Conservation (phyloP, 1,139 yeast genomes). For the Yamadazyma taylorii region DNA sequence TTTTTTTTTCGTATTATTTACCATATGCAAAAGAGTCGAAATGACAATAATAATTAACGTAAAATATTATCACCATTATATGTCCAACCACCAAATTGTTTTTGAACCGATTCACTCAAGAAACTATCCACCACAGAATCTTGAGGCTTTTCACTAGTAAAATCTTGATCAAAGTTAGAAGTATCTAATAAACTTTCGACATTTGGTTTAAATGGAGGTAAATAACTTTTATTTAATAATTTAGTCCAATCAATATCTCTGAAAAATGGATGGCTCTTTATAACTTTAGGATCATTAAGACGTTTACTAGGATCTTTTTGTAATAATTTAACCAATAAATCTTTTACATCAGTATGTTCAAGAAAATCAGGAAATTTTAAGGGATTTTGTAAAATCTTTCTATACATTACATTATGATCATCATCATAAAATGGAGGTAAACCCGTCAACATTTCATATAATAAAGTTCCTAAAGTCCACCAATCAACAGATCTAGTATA, state of each 20-base stretch:
- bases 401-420: constrained; percentile 91
- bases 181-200: constrained; percentile 87
- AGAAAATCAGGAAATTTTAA: constrained; percentile 84
- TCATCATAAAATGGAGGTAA: constrained; percentile 96
- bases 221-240: constrained; percentile 80
- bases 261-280: constrained; percentile 83
- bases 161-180: constrained; percentile 89
- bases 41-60: too few species aligned
- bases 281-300: constrained; percentile 81
- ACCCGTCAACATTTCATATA: constrained; percentile 96
- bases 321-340: constrained; percentile 70
- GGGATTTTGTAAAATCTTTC: constrained; percentile 87
- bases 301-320: constrained; percentile 85
- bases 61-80: constrained; percentile 64
- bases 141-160: constrained; percentile 89
- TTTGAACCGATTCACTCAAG: constrained; percentile 85
- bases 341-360: constrained; percentile 81
- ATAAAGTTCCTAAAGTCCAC: constrained; percentile 94
- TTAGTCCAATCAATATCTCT: constrained; percentile 90
- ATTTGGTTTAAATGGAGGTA: constrained; percentile 94
- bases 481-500: constrained; percentile 95
- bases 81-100: constrained; percentile 99
- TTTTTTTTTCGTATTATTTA: too few species aligned
- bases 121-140: constrained; percentile 95
- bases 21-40: too few species aligned